These are phyloP conservation scores for Sicyos edulis DNA, from an alignment of 306 rosid species.

Conservation along the genomic window DNA sequence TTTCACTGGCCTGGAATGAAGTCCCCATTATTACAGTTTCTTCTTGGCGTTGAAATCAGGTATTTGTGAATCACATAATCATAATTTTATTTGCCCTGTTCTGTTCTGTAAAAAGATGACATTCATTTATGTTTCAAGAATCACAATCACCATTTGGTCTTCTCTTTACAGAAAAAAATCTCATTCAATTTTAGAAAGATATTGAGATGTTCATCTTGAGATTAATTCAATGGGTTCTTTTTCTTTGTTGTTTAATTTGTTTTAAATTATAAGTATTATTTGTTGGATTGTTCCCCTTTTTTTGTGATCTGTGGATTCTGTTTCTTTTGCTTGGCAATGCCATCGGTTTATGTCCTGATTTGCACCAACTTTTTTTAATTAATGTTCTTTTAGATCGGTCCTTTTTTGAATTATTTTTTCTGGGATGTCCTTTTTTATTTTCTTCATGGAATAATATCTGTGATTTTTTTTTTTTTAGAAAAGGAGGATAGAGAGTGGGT, in stretches of 20 bases:
- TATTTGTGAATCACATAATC: conserved; percentile 10
- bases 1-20: conserved; percentile 80
- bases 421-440: background rate
- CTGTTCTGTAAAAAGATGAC: conserved; percentile 5
- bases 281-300: background rate
- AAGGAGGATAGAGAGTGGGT: no score
- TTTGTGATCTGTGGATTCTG: background rate
- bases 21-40: conserved; percentile 78
- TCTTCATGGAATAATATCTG: background rate
- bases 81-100: background rate
- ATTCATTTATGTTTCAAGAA: conserved; percentile 14
- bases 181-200: background rate
- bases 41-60: conserved; percentile 68
- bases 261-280: no score
- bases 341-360: background rate
- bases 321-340: background rate
- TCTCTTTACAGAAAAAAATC: background rate
- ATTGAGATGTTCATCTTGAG: background rate
- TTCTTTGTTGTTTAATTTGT: background rate
- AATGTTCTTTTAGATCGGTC: background rate
- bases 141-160: conserved; percentile 28
- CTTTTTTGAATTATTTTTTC: background rate
- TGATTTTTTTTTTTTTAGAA: no score
- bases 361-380: conserved; percentile 14
- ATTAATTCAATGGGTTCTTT: background rate